A percentile compares a stretch with the other conserved stretches of the same genome.
These are phyloP conservation scores for Centella asiatica DNA, from an alignment of 129 eudicot genomes.

Conservation along the genomic window DNA sequence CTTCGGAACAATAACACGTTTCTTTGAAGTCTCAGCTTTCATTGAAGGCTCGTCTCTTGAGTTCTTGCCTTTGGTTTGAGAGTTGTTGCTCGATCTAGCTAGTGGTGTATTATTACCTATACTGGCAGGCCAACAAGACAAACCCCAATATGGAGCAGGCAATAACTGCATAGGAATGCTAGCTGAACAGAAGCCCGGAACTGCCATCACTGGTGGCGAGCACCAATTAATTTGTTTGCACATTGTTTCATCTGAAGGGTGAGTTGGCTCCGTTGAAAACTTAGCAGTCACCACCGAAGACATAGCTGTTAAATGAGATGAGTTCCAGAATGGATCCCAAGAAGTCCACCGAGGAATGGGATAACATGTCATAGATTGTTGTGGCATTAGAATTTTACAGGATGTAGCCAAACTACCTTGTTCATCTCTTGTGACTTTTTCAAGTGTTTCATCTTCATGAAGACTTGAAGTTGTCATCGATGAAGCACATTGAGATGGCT, in stretches of 20 bases:
- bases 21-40: neutral
- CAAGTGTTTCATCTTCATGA: conserved; percentile 3
- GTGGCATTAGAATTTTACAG: neutral
- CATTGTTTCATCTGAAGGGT: neutral
- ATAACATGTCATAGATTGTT: neutral
- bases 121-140: conserved; percentile 3
- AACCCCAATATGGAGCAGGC: conserved; percentile 10
- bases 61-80: conserved; percentile 2
- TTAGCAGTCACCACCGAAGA: neutral
- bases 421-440: neutral
- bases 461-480: conserved; percentile 1
- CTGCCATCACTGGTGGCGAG: conserved; percentile 3
- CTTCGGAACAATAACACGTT: conserved; percentile 5
- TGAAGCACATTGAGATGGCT: conserved; percentile 14
- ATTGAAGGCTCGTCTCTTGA: conserved; percentile 1
- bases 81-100: conserved; percentile 6
- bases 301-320: neutral
- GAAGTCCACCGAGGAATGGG: neutral
- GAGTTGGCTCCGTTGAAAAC: conserved; percentile 5
- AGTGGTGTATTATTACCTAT: neutral
- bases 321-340: conserved; percentile 7
- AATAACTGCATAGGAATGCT: neutral
- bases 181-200: neutral
- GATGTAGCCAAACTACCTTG: neutral
- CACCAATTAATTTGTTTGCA: neutral